Evolutionary conservation across 352 stramenopile species (phyloP).

Genomic region (Globisporangium middletonii): DNA sequence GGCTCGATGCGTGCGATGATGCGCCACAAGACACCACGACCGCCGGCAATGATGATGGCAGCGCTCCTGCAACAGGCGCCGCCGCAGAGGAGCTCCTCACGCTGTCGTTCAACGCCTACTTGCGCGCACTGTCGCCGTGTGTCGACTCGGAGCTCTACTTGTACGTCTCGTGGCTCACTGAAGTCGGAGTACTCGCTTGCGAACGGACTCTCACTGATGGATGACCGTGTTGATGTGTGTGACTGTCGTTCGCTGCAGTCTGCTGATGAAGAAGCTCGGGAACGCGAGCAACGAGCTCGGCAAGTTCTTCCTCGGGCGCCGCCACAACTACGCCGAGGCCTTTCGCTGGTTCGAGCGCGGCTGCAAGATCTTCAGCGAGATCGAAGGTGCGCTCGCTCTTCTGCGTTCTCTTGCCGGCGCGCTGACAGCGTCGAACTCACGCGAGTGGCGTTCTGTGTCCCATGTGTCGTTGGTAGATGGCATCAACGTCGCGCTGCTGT

Average conservation of each 20-base stretch:
- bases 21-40: neutral
- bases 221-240: neutral
- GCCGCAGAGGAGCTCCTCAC: constrained; percentile 23
- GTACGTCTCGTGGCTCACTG: constrained; percentile 29
- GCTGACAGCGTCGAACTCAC: neutral
- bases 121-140: constrained; percentile 49
- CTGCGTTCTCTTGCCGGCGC: neutral
- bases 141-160: constrained; percentile 80
- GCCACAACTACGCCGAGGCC: constrained; percentile 39
- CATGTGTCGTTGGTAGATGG: constrained; percentile 31
- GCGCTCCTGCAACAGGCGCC: no score
- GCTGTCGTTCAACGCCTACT: constrained; percentile 63
- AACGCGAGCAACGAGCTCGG: constrained; percentile 81
- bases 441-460: no score
- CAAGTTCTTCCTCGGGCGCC: constrained; percentile 53
- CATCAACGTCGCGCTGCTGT: constrained; percentile 75
- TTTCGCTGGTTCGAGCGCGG: constrained; percentile 79
- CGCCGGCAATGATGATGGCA: neutral
- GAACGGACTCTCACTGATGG: neutral
- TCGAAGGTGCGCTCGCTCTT: constrained; percentile 45
- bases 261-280: constrained; percentile 85
- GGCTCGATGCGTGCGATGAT: constrained; percentile 1
- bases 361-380: constrained; percentile 73
- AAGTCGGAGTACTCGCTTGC: neutral
- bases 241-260: constrained; percentile 21